These are phyloP conservation scores for Boletus rufocinnamomeus DNA, from an alignment of 768 basidiomycete species.

Conservation along the genomic window DNA sequence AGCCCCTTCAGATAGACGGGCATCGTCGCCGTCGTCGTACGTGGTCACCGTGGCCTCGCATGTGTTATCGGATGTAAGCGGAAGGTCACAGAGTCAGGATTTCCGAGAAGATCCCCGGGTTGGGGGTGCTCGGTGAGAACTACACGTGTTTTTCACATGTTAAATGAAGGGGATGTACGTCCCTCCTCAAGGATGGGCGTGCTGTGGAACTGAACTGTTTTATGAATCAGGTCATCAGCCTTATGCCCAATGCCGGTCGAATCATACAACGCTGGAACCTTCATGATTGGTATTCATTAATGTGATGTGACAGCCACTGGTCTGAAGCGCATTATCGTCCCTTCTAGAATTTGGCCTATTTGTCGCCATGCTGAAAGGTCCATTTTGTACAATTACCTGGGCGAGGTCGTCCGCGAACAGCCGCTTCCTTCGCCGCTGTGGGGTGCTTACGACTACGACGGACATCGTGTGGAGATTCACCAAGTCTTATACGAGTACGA, in stretches of 20 bases:
- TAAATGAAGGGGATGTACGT: slow-evolving; percentile 20
- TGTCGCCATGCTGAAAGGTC: slow-evolving; percentile 18
- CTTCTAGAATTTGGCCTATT: slow-evolving; percentile 26
- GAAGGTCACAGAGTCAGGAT: slow-evolving; percentile 22
- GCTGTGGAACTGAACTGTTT: slow-evolving; percentile 3
- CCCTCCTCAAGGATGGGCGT: neutral
- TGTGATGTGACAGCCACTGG: slow-evolving; percentile 12
- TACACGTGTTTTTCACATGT: slow-evolving; percentile 12
- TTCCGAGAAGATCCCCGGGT: slow-evolving; percentile 22
- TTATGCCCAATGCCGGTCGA: slow-evolving; percentile 26
- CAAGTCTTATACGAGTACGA: slow-evolving; percentile 23
- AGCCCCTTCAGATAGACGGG: slow-evolving; percentile 1
- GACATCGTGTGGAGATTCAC: slow-evolving; percentile 31
- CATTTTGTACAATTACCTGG: slow-evolving; percentile 23
- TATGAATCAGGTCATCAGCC: slow-evolving; percentile 17
- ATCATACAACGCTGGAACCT: slow-evolving; percentile 26
- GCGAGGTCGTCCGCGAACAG: slow-evolving; percentile 23
- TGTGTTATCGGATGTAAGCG: slow-evolving; percentile 3
- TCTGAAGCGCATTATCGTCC: slow-evolving; percentile 18
- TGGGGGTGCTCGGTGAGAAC: slow-evolving; percentile 13
- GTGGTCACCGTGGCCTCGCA: slow-evolving; percentile 15
- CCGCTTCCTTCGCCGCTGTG: slow-evolving; percentile 13
- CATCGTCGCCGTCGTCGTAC: slow-evolving; percentile 16
- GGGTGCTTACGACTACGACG: slow-evolving; percentile 27
- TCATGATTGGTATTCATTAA: slow-evolving; percentile 22